Conservation (phyloP, 495 filamentous ascomycete genomes). For the Rhizodiscina lignyota region DNA sequence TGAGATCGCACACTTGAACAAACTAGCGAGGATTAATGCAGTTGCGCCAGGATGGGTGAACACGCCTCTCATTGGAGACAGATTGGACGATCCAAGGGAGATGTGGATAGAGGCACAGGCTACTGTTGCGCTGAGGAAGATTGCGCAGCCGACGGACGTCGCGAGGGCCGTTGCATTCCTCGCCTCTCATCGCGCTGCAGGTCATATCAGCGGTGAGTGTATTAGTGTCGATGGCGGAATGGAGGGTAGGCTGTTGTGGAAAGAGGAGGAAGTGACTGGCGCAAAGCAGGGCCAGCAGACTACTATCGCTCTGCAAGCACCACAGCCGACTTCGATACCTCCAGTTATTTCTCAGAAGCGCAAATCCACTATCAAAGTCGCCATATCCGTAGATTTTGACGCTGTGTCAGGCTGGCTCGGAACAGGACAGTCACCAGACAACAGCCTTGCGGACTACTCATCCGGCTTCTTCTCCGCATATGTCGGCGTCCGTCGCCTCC, state of each 20-base stretch:
- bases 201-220: conserved; percentile 38
- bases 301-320: conserved; percentile 10
- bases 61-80: conserved; percentile 27
- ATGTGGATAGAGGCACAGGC: conserved; percentile 29
- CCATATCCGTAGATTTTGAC: conserved; percentile 41
- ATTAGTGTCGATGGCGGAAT: conserved; percentile 34
- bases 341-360: too few relatives aligned
- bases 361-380: conserved; percentile 34
- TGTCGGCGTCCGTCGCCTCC: conserved; percentile 41
- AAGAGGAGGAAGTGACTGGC: conserved; percentile 16
- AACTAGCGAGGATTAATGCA: conserved; percentile 36
- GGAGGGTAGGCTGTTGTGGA: conserved; percentile 33
- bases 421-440: conserved; percentile 31
- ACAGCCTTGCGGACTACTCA: conserved; percentile 40
- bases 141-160: conserved; percentile 32
- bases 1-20: conserved; percentile 35
- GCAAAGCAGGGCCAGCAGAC: conserved; percentile 1
- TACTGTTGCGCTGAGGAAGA: conserved; percentile 29
- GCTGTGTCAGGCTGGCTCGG: conserved; percentile 44
- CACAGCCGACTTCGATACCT: conserved; percentile 12
- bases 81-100: conserved; percentile 30
- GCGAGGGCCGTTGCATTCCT: conserved; percentile 35
- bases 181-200: conserved; percentile 32
- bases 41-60: conserved; percentile 35
- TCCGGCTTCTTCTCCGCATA: conserved; percentile 40